These are phyloP conservation scores for Xylaria flabelliformis DNA, from an alignment of 495 filamentous ascomycete genomes.

Conservation along the genomic window DNA sequence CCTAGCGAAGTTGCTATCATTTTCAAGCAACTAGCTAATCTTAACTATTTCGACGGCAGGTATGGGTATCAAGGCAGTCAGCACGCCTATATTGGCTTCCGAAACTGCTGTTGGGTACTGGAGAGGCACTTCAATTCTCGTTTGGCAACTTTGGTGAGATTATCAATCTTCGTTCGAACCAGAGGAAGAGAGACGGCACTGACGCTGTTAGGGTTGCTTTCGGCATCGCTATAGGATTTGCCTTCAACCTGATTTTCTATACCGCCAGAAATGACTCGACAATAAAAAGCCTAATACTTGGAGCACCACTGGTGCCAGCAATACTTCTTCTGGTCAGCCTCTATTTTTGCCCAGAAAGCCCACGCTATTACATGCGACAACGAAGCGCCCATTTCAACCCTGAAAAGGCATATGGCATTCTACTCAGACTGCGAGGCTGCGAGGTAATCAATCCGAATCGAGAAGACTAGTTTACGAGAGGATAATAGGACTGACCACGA, in stretches of 20 bases:
- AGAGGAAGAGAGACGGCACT: not conserved
- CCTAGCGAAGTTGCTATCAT: not conserved
- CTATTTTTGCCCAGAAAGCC: constrained; percentile 41
- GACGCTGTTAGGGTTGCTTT: constrained; percentile 38
- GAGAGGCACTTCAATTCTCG: constrained; percentile 42
- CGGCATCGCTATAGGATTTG: constrained; percentile 43
- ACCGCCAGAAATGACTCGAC: constrained; percentile 6
- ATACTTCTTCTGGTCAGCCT: constrained; percentile 38
- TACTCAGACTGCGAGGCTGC: constrained; percentile 34
- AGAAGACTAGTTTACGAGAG: not conserved
- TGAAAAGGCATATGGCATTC: constrained; percentile 35
- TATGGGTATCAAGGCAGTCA: constrained; percentile 45
- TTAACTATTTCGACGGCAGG: constrained; percentile 26
- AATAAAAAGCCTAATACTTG: constrained; percentile 33
- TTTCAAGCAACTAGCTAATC: not conserved
- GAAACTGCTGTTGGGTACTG: constrained; percentile 44
- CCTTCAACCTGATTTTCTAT: constrained; percentile 40
- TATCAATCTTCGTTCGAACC: not conserved
- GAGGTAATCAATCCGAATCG: constrained; percentile 22
- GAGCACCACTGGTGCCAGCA: constrained; percentile 38
- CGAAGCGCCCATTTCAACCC: constrained; percentile 34
- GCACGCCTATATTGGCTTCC: constrained; percentile 42
- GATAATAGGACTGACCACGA: not conserved
- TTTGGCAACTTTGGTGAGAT: constrained; percentile 44
- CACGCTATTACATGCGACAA: constrained; percentile 42